These are phyloP conservation scores for Chrysochromulina tobinii DNA, from an alignment of 78 protist species.

Conservation along the genomic window DNA sequence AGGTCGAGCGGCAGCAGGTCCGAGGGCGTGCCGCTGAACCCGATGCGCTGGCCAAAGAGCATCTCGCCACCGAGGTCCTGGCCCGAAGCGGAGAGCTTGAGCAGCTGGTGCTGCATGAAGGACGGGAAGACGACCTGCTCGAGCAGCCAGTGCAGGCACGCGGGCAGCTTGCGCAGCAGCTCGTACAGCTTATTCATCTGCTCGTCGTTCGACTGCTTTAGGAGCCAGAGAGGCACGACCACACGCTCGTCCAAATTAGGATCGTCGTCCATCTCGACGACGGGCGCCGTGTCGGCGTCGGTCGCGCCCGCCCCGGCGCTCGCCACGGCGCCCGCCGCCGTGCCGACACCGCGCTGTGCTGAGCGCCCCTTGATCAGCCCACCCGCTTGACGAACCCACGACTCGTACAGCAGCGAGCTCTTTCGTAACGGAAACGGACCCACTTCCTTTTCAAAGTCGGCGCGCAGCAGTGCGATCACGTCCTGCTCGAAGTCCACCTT, in stretches of 20 bases:
- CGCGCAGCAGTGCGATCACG: neutral
- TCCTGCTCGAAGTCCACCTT: conserved; percentile 18
- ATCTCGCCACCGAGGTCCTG: conserved; percentile 55
- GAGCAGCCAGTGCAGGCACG: conserved; percentile 33
- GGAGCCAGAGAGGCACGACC: conserved; percentile 29
- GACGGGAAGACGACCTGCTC: conserved; percentile 45
- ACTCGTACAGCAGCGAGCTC: neutral
- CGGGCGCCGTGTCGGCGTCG: neutral
- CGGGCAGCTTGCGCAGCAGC: conserved; percentile 28
- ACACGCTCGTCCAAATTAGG: conserved; percentile 17
- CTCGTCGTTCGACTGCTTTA: conserved; percentile 29
- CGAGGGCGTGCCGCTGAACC: conserved; percentile 66
- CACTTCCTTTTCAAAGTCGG: neutral
- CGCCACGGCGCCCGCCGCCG: no score
- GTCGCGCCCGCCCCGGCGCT: neutral
- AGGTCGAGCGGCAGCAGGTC: conserved; percentile 56
- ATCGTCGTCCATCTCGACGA: neutral
- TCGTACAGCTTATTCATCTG: conserved; percentile 44
- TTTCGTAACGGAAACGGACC: neutral
- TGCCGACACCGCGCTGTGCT: neutral
- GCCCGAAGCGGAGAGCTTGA: conserved; percentile 49
- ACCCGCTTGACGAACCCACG: neutral
- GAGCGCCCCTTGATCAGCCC: neutral
- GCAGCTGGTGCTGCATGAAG: conserved; percentile 29
- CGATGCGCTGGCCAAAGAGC: conserved; percentile 55